Conservation (phyloP, 2,329 filamentous ascomycete genomes). For the Coccinonectria pachysandricola region DNA sequence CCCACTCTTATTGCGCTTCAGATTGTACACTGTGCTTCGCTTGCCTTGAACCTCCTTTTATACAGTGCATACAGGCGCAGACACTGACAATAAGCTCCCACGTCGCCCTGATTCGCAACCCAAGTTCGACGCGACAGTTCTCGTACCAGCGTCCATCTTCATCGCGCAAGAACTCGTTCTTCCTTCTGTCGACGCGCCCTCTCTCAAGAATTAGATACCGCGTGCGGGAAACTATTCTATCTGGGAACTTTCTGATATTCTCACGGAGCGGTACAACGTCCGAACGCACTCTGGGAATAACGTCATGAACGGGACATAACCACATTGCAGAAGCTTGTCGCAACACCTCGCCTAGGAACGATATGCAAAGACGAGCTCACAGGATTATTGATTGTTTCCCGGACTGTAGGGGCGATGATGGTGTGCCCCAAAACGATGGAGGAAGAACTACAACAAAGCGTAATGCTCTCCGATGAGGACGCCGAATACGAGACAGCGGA, state of each 20-base stretch:
- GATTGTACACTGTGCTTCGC: no score
- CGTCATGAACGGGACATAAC: conserved; percentile 17
- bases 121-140: conserved; percentile 16
- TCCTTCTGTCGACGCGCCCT: no score
- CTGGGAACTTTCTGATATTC: no score
- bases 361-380: conserved; percentile 20
- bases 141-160: conserved; percentile 4
- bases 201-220: no score
- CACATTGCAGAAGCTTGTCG: conserved; percentile 13
- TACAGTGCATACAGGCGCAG: no score
- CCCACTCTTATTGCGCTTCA: no score
- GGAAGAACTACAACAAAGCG: conserved; percentile 48
- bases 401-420: conserved; percentile 28
- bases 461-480: conserved; percentile 40
- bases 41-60: no score
- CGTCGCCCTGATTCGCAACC: conserved; percentile 15
- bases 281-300: no score
- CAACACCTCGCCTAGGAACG: conserved; percentile 13
- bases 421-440: conserved; percentile 44
- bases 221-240: no score
- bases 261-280: no score
- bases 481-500: conserved; percentile 31
- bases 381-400: conserved; percentile 9
- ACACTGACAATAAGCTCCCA: conserved; percentile 16
- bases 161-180: no score